Percentiles rank a stretch among this genome's conserved stretches.
Evolutionary conservation across 345 rosid species (phyloP).

Genomic region (Carallia pectinifolia): DNA sequence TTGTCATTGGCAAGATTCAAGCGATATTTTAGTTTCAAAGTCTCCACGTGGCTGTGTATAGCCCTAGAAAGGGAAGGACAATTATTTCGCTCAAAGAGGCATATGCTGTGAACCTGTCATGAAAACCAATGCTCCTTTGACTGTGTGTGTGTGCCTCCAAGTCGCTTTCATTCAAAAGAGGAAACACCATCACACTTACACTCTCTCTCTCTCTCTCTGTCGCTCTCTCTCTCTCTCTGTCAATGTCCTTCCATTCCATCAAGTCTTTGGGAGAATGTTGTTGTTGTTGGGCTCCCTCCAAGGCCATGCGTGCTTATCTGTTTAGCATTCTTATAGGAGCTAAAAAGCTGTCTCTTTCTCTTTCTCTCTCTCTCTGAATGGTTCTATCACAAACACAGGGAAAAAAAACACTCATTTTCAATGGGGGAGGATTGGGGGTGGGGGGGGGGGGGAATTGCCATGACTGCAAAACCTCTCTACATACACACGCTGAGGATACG

Average conservation of each 20-base stretch:
- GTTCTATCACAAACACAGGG: neutral
- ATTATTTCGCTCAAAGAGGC: constrained; percentile 13
- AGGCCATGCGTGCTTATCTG: constrained; percentile 62
- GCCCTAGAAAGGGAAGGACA: constrained; percentile 19
- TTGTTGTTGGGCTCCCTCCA: constrained; percentile 8
- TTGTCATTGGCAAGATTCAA: constrained; percentile 15
- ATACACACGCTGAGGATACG: neutral
- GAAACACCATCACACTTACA: constrained; percentile 6
- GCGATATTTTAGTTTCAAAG: neutral
- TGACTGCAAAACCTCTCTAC: constrained; percentile 9
- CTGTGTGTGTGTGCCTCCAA: constrained; percentile 9
- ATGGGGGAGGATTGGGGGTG: neutral
- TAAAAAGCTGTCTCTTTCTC: constrained; percentile 4
- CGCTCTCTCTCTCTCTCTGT: constrained; percentile 1
- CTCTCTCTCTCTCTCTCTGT: constrained; percentile 1
- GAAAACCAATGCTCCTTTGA: constrained; percentile 25
- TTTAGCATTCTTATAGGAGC: constrained; percentile 36
- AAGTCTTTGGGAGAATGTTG: neutral
- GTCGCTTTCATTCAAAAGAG: constrained; percentile 68
- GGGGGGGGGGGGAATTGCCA: constrained; percentile 8
- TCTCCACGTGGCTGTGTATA: constrained; percentile 24
- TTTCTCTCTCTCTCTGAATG: constrained; percentile 7
- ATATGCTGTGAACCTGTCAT: constrained; percentile 6
- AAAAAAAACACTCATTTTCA: constrained; percentile 12
- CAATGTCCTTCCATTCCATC: constrained; percentile 1